Conservation (phyloP, 441 rosid species). For the Bocquillonia castaneifolia region DNA sequence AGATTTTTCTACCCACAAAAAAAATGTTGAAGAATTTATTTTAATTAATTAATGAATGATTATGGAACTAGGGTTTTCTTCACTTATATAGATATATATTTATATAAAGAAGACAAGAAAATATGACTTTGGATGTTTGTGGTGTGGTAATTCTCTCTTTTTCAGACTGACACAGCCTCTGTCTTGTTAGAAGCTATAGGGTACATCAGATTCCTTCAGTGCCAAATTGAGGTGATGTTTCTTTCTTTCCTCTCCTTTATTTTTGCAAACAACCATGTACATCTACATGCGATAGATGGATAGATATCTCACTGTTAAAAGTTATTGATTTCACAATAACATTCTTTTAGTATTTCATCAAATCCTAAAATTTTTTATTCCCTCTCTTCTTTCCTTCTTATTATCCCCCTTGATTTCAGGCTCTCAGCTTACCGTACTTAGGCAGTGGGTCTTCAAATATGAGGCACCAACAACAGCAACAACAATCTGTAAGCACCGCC, state of each 20-base stretch:
- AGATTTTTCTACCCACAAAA: slow-evolving; percentile 14
- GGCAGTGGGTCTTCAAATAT: slow-evolving; percentile 59
- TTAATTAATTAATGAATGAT: not conserved
- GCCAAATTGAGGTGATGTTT: slow-evolving; percentile 90
- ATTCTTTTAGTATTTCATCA: slow-evolving; percentile 24
- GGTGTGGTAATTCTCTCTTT: slow-evolving; percentile 42
- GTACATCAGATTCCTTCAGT: slow-evolving; percentile 98
- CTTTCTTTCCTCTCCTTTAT: slow-evolving; percentile 27
- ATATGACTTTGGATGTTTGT: slow-evolving; percentile 47
- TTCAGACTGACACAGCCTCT: slow-evolving; percentile 99
- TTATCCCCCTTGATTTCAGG: slow-evolving; percentile 41
- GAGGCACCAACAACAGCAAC: slow-evolving; percentile 50
- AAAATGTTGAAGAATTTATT: not conserved
- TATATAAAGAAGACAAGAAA: slow-evolving; percentile 28
- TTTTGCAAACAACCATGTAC: slow-evolving; percentile 36
- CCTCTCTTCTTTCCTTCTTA: slow-evolving; percentile 7
- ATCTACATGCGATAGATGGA: no score
- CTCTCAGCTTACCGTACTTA: slow-evolving; percentile 92
- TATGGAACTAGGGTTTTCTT: slow-evolving; percentile 3
- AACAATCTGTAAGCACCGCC: slow-evolving; percentile 44
- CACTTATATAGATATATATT: not conserved
- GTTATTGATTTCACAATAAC: slow-evolving; percentile 18
- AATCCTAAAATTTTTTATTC: slow-evolving; percentile 11
- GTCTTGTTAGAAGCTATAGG: slow-evolving; percentile 95
- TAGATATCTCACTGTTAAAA: slow-evolving; percentile 29